Conservation (phyloP, 305 asterid species). For the Fraxinus velutina region DNA sequence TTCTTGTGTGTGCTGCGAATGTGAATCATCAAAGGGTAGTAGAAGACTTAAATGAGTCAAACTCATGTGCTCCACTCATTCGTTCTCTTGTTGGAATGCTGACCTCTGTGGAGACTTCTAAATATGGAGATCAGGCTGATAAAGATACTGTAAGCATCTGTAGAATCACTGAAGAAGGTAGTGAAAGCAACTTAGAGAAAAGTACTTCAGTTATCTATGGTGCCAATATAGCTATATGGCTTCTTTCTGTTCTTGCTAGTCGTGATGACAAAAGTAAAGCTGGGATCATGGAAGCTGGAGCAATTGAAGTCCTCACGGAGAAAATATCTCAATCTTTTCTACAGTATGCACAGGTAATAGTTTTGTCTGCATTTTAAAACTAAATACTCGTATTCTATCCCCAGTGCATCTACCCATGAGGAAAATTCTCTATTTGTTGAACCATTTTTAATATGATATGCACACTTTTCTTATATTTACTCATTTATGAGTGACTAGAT, state of each 20-base stretch:
- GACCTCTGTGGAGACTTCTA: slow-evolving; percentile 47
- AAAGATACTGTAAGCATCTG: slow-evolving; percentile 60
- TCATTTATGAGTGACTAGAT: slow-evolving; percentile 11
- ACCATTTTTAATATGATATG: background rate
- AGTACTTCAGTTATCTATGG: slow-evolving; percentile 72
- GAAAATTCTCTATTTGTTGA: background rate
- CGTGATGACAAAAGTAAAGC: slow-evolving; percentile 63
- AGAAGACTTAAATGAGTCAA: slow-evolving; percentile 69
- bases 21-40: slow-evolving; percentile 72
- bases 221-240: slow-evolving; percentile 80
- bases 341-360: slow-evolving; percentile 64
- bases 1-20: slow-evolving; percentile 77
- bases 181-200: slow-evolving; percentile 39
- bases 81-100: slow-evolving; percentile 86
- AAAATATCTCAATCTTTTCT: slow-evolving; percentile 65
- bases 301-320: slow-evolving; percentile 82
- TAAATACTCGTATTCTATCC: background rate
- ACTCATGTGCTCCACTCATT: slow-evolving; percentile 60
- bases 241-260: slow-evolving; percentile 82
- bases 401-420: background rate
- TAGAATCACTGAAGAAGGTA: slow-evolving; percentile 41
- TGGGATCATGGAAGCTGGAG: slow-evolving; percentile 92
- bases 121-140: slow-evolving; percentile 46
- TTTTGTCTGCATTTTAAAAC: background rate
- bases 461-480: background rate